Percentiles rank a stretch among this genome's conserved stretches.
Conservation (phyloP, 352 stramenopile genomes). For the Pythium utonaiense region DNA sequence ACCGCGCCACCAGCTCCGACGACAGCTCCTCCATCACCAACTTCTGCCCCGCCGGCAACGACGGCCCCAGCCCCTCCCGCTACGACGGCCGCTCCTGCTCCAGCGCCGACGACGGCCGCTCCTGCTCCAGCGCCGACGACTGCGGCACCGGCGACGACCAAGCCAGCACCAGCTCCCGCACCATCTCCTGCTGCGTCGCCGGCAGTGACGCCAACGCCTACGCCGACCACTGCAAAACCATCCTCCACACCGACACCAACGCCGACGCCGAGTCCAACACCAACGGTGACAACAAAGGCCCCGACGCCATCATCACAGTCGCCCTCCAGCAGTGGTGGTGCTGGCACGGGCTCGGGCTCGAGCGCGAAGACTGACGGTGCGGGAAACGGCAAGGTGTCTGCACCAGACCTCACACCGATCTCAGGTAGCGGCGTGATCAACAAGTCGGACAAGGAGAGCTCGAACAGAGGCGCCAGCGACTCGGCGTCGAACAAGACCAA, state of each 20-base stretch:
- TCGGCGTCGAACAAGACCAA: conserved; percentile 17
- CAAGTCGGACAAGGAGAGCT: conserved; percentile 4
- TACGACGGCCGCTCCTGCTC: neutral
- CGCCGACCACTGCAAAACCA: no score
- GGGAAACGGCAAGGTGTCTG: conserved; percentile 6
- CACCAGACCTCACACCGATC: conserved; percentile 8
- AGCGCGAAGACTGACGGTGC: conserved; percentile 16
- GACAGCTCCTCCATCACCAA: conserved; percentile 2
- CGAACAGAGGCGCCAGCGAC: neutral
- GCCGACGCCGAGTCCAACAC: conserved; percentile 5
- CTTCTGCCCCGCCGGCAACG: no score
- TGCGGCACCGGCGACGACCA: neutral
- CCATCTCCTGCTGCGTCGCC: conserved; percentile 3
- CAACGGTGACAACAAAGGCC: conserved; percentile 16
- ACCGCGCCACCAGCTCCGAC: conserved; percentile 6
- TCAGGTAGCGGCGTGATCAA: conserved; percentile 9
- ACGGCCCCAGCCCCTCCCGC: neutral
- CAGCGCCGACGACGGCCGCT: neutral
- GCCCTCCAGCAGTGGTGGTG: conserved; percentile 25
- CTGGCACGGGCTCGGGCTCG: conserved; percentile 12
- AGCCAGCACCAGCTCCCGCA: neutral
- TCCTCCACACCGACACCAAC: no score
- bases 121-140: conserved; percentile 1
- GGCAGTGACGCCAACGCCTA: neutral
- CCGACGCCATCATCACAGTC: conserved; percentile 8